These are phyloP conservation scores for Artemisia annua DNA, from an alignment of 129 eudicot species.

Conservation along the genomic window DNA sequence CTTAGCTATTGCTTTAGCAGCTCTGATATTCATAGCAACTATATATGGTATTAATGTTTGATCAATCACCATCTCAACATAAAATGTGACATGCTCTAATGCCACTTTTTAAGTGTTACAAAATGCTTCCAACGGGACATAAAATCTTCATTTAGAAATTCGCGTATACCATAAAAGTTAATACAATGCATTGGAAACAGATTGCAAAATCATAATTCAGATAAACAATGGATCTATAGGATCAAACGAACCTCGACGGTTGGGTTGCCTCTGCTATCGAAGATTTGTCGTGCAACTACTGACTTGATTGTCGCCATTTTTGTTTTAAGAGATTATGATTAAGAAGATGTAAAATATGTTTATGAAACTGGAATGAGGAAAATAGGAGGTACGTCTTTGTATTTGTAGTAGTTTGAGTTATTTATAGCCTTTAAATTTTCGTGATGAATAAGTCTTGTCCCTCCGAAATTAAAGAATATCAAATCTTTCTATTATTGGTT, in stretches of 20 bases:
- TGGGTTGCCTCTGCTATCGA: constrained; percentile 98
- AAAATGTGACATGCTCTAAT: neutral
- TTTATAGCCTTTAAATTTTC: constrained; percentile 38
- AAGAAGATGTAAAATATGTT: neutral
- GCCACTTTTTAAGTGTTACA: neutral
- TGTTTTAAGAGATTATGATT: neutral
- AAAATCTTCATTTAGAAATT: neutral
- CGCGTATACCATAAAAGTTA: too few relatives aligned
- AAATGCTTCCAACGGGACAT: neutral
- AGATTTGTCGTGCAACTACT: constrained; percentile 91
- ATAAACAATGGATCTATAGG: neutral
- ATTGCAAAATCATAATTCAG: neutral
- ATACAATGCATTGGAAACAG: too few relatives aligned
- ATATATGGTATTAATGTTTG: neutral
- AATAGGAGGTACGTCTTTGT: constrained; percentile 6
- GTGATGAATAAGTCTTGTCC: constrained; percentile 33
- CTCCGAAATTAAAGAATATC: neutral
- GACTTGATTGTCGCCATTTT: constrained; percentile 72
- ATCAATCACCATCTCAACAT: neutral
- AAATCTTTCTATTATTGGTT: neutral
- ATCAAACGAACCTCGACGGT: constrained; percentile 84
- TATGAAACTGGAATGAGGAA: constrained; percentile 19
- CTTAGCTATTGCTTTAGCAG: constrained; percentile 3
- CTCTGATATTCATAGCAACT: constrained; percentile 5
- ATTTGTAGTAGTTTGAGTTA: constrained; percentile 40